Percentiles rank a stretch among this genome's conserved stretches.
Conservation (phyloP, 1,284 basidiomycete genomes). For the Wolfiporia cocos region DNA sequence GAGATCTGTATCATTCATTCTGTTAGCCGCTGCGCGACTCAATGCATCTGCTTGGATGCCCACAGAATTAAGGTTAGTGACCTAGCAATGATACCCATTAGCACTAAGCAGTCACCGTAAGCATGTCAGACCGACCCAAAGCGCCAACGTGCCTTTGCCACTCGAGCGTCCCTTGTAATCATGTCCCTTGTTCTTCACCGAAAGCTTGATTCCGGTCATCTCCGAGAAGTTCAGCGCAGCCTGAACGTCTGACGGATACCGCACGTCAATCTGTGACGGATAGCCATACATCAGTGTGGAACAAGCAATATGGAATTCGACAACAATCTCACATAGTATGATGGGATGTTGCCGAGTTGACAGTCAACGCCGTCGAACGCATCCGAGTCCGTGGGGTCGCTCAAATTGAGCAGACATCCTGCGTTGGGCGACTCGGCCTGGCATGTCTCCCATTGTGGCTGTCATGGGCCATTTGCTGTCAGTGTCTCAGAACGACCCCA, state of each 20-base stretch:
- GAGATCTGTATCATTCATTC: slow-evolving; percentile 17
- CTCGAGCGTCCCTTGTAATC: slow-evolving; percentile 35
- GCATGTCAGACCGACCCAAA: slow-evolving; percentile 26
- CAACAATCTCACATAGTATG: slow-evolving; percentile 22
- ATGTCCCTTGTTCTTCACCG: slow-evolving; percentile 37
- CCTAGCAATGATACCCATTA: slow-evolving; percentile 8
- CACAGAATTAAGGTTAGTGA: slow-evolving; percentile 22
- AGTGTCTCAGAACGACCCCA: no score
- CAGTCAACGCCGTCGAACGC: slow-evolving; percentile 21
- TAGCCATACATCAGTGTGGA: neutral
- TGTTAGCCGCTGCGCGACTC: no score
- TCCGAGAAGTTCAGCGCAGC: slow-evolving; percentile 28
- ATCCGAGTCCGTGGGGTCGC: slow-evolving; percentile 18
- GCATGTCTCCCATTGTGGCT: slow-evolving; percentile 30
- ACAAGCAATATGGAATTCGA: neutral
- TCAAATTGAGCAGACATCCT: slow-evolving; percentile 24
- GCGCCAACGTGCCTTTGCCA: slow-evolving; percentile 22
- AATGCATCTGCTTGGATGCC: slow-evolving; percentile 2
- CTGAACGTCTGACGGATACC: slow-evolving; percentile 24
- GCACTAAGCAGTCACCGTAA: neutral
- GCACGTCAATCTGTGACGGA: slow-evolving; percentile 25
- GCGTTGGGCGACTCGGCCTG: slow-evolving; percentile 13
- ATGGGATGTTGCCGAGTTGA: slow-evolving; percentile 24
- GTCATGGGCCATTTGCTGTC: neutral
- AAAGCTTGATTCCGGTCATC: slow-evolving; percentile 27